Base-by-base conservation (phyloP, 441 rosid species). In the Arabidopsis hybrid region DNA sequence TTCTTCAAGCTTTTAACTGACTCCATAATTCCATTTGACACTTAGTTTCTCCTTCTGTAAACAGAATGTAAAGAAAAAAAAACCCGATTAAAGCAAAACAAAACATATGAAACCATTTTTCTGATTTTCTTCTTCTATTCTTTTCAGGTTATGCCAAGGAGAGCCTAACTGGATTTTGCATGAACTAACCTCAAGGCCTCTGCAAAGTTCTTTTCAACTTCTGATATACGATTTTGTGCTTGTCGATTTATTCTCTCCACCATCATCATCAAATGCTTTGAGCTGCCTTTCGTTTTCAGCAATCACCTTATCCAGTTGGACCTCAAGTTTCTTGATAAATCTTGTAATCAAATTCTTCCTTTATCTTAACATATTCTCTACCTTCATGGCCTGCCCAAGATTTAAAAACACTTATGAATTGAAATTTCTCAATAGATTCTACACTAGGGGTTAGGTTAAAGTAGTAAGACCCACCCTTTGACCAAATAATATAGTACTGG, bases 271-370 rank as follows among this genome's bases (percentile, higher is more conserved):
- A 65, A 87, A 93, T 21, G 85, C 81, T 85, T 93, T 95, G 81
- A 90, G 92, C 72, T 93, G 97, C 81, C 98, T 89, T 84, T 93
- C 98, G 67, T 93, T 89, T 83, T 95, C 97, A 14, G 87, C 97
- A 65, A 91, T 89, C 56, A 90, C 97, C 84, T 91, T 91, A 80
- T 95, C 96, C 69, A 93, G 82, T 75, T 95, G 98, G 70, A 91
- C 81, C 82, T 93, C 99, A 51, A 95, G 94, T 85, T 82, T 93
- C 78, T 93, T 88, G 98, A 87, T 82, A 95, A 86, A 81, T 93
- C 86, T 91, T 93, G 80, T 91, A 95, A 82, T 95, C 99, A 80
- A 91, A 93, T 83, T 95, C 99, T 83, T 93, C 99, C 84, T 95
- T 95, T 77, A 95, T 85, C 90, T 93, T 81, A 95, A 84, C 99